Base-by-base conservation (phyloP, 116 monocot genomes). In the Iris pallida region DNA sequence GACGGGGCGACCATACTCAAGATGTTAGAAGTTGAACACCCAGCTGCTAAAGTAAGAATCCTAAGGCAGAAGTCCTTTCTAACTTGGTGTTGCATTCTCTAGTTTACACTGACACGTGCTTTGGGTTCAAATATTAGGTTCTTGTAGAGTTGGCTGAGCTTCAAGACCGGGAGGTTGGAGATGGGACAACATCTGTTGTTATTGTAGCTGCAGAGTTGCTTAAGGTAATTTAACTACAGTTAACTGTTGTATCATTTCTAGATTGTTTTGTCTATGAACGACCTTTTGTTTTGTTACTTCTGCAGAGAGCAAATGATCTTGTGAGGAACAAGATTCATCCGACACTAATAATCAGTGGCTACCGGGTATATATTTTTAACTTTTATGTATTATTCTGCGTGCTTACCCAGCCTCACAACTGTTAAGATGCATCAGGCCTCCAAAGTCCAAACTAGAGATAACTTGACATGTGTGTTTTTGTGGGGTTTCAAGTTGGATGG, bases 271-370 rank as follows among this genome's bases (percentile, higher is more conserved):
- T 61, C 46, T 45, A 46, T 4, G 17, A 11, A 20, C 3, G 49
- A 14, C 44, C 55, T 47, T 8, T 16, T 16, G 4, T 52, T 18
- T 68, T 53, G 9, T 73, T 79, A 73, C 6, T 79, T 8, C 19
- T 76, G 65, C 83, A 97, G 97, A 87, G 97, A 75, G 97, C 89
- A 70, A 92, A 97, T 83, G 97, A 89, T 68, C 87, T 92, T 53
- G 97, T 97, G 49, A 92, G 89, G 74, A 97, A 97, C 66, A 97
- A 92, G 76, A 97, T 97, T 69, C 97, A 97, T 60, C 92, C 97
- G 14, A 92, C 92, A 74, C 90, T 92, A 46, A 92, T 97, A 56
- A 92, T 92, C 53, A 81, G 90, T 66, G 97, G 97, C 2, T 97
- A 83, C 72, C 83, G 90, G 79, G 97, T 97, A 68, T 80, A 81